Evolutionary conservation across 2,329 filamentous ascomycete species (phyloP).

Genomic region (Stenocarpella maydis): DNA sequence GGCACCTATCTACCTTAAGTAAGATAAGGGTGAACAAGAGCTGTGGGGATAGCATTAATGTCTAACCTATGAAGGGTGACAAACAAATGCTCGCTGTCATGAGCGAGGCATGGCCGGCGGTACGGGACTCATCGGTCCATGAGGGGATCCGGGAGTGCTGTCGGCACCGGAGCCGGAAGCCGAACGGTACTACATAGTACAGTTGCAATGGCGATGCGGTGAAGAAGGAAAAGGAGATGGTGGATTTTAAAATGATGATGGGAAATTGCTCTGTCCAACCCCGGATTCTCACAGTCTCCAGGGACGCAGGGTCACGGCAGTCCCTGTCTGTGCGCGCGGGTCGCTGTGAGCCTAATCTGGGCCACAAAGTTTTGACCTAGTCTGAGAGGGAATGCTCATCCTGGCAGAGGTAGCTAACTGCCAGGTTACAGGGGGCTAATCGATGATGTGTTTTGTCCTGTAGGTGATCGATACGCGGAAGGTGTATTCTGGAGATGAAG

Average conservation of each 20-base stretch:
- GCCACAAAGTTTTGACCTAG: background rate
- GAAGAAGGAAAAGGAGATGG: background rate
- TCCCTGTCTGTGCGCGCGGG: slow-evolving; percentile 16
- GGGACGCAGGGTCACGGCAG: background rate
- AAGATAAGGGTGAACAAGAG: background rate
- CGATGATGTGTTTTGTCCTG: background rate
- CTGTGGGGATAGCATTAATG: background rate
- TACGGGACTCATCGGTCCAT: background rate
- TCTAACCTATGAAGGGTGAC: background rate
- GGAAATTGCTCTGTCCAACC: slow-evolving; percentile 20
- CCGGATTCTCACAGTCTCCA: slow-evolving; percentile 2
- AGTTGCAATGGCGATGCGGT: background rate
- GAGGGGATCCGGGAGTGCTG: background rate
- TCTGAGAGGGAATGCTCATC: background rate
- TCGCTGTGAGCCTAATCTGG: slow-evolving; percentile 15
- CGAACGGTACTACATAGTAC: background rate
- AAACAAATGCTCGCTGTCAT: background rate
- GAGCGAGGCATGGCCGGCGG: background rate
- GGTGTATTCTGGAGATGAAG: background rate
- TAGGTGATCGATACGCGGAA: background rate
- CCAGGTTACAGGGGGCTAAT: background rate
- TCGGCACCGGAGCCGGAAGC: background rate
- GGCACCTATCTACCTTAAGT: no score
- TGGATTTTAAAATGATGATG: background rate
- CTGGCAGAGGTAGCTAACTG: background rate